Evolutionary conservation across 1,139 yeast genomes (phyloP), one percentile per base, ranked within the genome.

Genomic region (Suhomyces yuchorum): DNA sequence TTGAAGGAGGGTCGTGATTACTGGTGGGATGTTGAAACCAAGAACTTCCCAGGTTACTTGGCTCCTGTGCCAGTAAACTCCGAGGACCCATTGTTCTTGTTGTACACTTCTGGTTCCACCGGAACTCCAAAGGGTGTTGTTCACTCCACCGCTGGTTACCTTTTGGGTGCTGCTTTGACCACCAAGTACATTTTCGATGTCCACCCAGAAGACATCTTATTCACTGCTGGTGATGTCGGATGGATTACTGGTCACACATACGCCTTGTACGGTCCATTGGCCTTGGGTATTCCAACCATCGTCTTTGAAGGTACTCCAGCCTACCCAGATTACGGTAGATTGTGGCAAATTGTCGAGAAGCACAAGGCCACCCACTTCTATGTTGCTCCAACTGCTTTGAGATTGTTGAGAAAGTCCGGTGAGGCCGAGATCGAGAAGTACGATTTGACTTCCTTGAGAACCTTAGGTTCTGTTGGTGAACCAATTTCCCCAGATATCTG

Each of bases 211-310:
- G 99, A 93, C 69, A 80, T 87, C 47, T 77, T 93, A 53, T 93
- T 93, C 78, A 92, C 98, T 45, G 97, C 98, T 47, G 98, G 98
- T 68, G 99, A 93, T 70, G 96, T 93, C 46, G 99, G 99, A 68
- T 93, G 99, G 99, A 93, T 93, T 66, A 93, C 99, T 37, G 99
- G 99, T 60, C 99, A 93, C 72, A 87, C 98, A 34, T 93, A 93
- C 65, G 97, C 96, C 33, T 77, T 92, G 53, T 93, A 93, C 67
- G 98, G 98, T 55, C 98, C 99, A 49, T 81, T 93, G 61, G 71
- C 83, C 44, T 77, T 90, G 50, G 99, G 99, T 68, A 85, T 90
- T 50, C 87, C 98, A 47, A 84, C 97, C 32, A 83, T 93, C 55
- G 90, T 93, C 52, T 93, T 93, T 63, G 99, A 93, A 76, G 96